Conservation (phyloP, 208 protist species). For the Tritrichomonas musculus region DNA sequence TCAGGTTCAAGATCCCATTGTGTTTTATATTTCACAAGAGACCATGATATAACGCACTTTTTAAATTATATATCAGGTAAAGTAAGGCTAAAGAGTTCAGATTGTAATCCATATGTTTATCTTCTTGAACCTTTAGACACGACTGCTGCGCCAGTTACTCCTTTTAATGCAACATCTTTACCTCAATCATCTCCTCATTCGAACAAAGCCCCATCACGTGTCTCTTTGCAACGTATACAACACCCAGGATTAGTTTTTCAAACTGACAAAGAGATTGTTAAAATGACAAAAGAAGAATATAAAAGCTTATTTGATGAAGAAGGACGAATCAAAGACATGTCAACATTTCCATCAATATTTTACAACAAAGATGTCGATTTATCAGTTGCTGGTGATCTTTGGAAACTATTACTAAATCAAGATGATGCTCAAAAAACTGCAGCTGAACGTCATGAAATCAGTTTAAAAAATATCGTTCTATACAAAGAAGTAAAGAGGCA, state of each 20-base stretch:
- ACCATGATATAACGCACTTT: conserved; percentile 7
- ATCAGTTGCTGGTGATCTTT: not conserved
- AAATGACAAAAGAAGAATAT: not conserved
- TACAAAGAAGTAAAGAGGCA: not conserved
- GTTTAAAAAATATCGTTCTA: not conserved
- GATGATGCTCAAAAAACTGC: not conserved
- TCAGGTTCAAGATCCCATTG: conserved; percentile 28
- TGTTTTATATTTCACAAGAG: conserved; percentile 20
- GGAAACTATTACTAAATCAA: not conserved
- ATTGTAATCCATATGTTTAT: conserved; percentile 10
- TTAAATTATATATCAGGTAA: not conserved
- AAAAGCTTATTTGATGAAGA: not conserved
- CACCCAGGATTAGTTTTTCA: not conserved
- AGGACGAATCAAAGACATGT: not conserved
- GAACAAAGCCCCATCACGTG: not conserved
- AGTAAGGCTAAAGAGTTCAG: not conserved
- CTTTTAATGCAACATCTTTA: not conserved
- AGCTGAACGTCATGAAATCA: not conserved
- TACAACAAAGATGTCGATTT: conserved; percentile 12
- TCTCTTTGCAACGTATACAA: not conserved
- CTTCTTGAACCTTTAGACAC: not conserved
- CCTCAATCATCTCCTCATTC: not conserved
- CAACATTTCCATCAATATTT: not conserved
- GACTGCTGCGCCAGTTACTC: not conserved
- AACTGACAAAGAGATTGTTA: not conserved